Conservation (phyloP, 176 grass and related monocot species). For the Oryza meyeriana region DNA sequence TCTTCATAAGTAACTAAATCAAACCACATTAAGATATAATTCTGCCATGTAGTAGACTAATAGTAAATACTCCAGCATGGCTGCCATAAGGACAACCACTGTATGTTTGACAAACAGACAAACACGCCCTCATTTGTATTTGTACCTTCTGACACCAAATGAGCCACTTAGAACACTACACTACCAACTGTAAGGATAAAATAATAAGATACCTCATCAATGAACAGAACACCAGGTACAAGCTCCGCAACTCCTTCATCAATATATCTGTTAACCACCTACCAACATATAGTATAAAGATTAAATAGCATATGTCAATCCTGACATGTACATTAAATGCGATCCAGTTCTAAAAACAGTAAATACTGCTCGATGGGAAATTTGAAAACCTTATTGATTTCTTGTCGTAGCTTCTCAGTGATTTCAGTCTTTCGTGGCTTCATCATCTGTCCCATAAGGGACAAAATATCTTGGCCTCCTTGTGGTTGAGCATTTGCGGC, state of each 20-base stretch:
- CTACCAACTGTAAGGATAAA: neutral
- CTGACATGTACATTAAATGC: neutral
- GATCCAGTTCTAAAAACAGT: neutral
- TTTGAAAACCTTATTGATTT: conserved; percentile 89
- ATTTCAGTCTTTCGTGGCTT: conserved; percentile 95
- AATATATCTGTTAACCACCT: conserved; percentile 98
- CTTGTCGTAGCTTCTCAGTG: conserved; percentile 90
- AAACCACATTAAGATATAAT: neutral
- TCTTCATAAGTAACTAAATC: conserved; percentile 4
- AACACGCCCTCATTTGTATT: neutral
- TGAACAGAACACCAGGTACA: conserved; percentile 94
- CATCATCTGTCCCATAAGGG: conserved; percentile 99
- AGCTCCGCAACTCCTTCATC: conserved; percentile 97
- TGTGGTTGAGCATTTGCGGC: conserved; percentile 97
- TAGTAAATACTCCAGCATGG: neutral
- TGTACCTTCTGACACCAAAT: neutral
- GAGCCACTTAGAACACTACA: neutral
- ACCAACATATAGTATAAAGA: conserved; percentile 3
- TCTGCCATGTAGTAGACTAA: neutral
- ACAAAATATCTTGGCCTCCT: conserved; percentile 97
- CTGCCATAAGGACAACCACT: neutral
- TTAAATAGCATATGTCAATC: conserved; percentile 8
- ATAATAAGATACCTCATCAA: conserved; percentile 75
- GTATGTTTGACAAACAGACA: neutral
- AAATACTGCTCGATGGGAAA: neutral